Evolutionary conservation across 495 filamentous ascomycete species (phyloP).

Genomic region (Collariella sp.): DNA sequence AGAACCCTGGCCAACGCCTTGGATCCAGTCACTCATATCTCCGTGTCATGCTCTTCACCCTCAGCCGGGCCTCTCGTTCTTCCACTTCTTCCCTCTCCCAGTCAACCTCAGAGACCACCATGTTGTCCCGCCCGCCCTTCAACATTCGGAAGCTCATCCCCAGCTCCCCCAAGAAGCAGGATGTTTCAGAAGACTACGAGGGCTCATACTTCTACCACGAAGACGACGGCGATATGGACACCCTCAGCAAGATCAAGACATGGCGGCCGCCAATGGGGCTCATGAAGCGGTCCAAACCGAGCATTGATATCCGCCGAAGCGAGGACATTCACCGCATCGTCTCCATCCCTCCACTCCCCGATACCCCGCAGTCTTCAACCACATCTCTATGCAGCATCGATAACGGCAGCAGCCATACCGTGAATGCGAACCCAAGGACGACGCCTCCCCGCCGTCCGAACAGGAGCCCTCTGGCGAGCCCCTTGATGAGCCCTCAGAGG

Average conservation of each 20-base stretch:
- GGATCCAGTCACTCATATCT: not conserved
- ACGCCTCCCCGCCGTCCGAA: conserved; percentile 19
- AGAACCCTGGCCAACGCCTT: conserved; percentile 2
- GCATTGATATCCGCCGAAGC: conserved; percentile 32
- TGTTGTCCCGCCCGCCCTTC: conserved; percentile 37
- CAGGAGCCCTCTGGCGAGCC: conserved; percentile 11
- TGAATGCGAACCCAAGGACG: conserved; percentile 15
- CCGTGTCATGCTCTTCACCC: conserved; percentile 12
- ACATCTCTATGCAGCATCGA: conserved; percentile 43
- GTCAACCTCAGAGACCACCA: conserved; percentile 18
- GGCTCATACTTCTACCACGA: conserved; percentile 27
- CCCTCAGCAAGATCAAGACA: conserved; percentile 22
- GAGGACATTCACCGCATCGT: conserved; percentile 35
- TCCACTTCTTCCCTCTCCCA: conserved; percentile 1
- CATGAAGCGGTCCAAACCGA: conserved; percentile 26
- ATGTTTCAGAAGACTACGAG: conserved; percentile 25
- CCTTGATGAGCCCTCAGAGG: conserved; percentile 8
- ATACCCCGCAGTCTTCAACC: conserved; percentile 39
- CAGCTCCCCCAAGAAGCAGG: conserved; percentile 23
- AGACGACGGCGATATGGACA: conserved; percentile 14
- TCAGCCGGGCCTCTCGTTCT: not conserved
- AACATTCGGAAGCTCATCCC: conserved; percentile 40
- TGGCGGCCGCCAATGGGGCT: conserved; percentile 22
- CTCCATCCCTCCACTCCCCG: conserved; percentile 35
- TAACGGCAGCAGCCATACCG: conserved; percentile 13